phyloP scores from a whole-genome alignment of 352 stramenopile genomes.

The Globisporangium canariense region DNA sequence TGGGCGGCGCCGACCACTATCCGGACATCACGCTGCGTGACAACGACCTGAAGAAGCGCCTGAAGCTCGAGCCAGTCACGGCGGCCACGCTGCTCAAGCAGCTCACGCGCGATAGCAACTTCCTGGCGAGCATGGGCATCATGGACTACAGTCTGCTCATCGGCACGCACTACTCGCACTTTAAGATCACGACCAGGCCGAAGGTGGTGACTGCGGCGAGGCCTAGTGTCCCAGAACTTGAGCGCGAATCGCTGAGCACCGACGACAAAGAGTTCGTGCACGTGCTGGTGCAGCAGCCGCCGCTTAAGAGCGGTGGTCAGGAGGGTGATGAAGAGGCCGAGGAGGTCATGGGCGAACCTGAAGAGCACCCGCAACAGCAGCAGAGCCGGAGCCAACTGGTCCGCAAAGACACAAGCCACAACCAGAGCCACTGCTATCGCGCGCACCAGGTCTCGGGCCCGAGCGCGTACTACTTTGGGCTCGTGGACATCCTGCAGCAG shows the following conservation, averaged over 20 bases:
- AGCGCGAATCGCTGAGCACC: not conserved
- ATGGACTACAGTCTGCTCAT: slow-evolving; percentile 92
- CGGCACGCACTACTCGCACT: slow-evolving; percentile 82
- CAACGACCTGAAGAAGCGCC: slow-evolving; percentile 84
- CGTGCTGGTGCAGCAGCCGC: slow-evolving; percentile 18
- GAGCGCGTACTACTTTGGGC: slow-evolving; percentile 87
- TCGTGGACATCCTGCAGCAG: slow-evolving; percentile 89
- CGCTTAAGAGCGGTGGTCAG: not conserved
- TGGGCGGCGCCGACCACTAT: slow-evolving; percentile 70
- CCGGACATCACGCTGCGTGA: slow-evolving; percentile 80
- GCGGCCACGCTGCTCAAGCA: slow-evolving; percentile 70
- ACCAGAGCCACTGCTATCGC: slow-evolving; percentile 43
- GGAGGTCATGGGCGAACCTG: slow-evolving; percentile 3
- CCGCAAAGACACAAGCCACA: not conserved
- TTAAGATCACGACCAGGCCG: slow-evolving; percentile 53
- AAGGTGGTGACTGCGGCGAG: not conserved
- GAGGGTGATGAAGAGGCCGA: slow-evolving; percentile 9
- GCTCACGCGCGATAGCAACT: slow-evolving; percentile 80
- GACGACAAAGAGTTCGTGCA: slow-evolving; percentile 40
- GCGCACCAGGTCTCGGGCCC: slow-evolving; percentile 81
- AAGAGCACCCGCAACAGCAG: slow-evolving; percentile 1
- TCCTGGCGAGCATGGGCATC: slow-evolving; percentile 78
- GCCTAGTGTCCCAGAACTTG: slow-evolving; percentile 7
- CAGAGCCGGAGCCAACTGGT: not conserved
- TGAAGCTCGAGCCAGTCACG: slow-evolving; percentile 58